These are phyloP conservation scores for Boletellus emodensis DNA, from an alignment of 768 basidiomycete species.

Conservation along the genomic window DNA sequence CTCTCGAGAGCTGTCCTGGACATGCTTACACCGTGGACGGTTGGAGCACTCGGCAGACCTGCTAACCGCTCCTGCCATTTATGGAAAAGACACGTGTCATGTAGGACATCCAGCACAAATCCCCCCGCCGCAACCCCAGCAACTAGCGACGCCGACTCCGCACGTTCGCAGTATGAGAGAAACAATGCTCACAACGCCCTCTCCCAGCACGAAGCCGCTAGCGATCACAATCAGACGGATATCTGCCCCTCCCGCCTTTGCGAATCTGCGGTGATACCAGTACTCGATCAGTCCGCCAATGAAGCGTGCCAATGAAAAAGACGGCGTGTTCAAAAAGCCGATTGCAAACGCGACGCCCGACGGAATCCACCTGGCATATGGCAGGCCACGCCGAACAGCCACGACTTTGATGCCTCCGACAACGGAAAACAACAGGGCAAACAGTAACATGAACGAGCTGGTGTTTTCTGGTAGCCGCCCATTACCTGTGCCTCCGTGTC, in stretches of 20 bases:
- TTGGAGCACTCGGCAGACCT: not conserved
- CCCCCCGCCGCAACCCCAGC: conserved; percentile 81
- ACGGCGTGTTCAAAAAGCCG: conserved; percentile 93
- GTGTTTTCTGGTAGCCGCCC: conserved; percentile 79
- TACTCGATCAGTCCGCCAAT: conserved; percentile 84
- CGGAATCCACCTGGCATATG: conserved; percentile 76
- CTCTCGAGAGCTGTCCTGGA: conserved; percentile 67
- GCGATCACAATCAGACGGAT: conserved; percentile 84
- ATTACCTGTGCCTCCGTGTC: conserved; percentile 49
- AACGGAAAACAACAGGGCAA: conserved; percentile 66
- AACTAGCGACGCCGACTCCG: conserved; percentile 74
- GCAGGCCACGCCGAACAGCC: conserved; percentile 43
- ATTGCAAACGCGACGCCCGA: conserved; percentile 95
- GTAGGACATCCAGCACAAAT: conserved; percentile 66
- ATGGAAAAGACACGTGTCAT: conserved; percentile 9
- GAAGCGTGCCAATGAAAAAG: conserved; percentile 87
- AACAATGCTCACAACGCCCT: conserved; percentile 85
- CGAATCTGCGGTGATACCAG: conserved; percentile 52
- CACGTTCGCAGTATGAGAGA: conserved; percentile 69
- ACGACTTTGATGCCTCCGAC: conserved; percentile 67
- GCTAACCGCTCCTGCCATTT: conserved; percentile 3
- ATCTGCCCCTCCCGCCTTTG: conserved; percentile 48
- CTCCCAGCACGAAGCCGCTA: conserved; percentile 93
- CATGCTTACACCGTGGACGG: conserved; percentile 34
- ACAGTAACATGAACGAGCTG: conserved; percentile 71